Conservation (phyloP, 2,329 filamentous ascomycete genomes). For the Rhinocladiella similis region DNA sequence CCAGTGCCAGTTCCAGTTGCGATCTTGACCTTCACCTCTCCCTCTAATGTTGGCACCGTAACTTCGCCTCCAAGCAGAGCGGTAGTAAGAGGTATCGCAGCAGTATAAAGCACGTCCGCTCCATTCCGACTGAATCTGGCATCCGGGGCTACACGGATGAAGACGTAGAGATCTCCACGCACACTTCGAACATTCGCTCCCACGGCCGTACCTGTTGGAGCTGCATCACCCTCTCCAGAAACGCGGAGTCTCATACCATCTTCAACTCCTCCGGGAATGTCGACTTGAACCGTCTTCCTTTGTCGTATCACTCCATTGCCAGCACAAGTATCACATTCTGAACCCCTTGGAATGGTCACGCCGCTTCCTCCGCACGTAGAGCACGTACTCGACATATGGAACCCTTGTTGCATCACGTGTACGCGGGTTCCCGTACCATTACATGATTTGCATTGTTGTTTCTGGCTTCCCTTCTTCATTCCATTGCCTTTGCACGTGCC, state of each 20-base stretch:
- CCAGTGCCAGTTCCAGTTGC: conserved; percentile 89
- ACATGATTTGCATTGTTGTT: conserved; percentile 73
- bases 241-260: conserved; percentile 92
- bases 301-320: conserved; percentile 85
- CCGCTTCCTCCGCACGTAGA: conserved; percentile 77
- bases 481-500: conserved; percentile 81
- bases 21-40: conserved; percentile 86
- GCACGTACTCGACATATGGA: conserved; percentile 94
- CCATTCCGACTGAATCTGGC: conserved; percentile 84
- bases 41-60: conserved; percentile 84
- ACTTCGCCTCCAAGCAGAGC: conserved; percentile 90
- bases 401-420: conserved; percentile 86
- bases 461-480: conserved; percentile 75
- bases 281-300: conserved; percentile 77
- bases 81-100: conserved; percentile 86
- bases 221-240: conserved; percentile 82
- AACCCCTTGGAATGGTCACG: conserved; percentile 71
- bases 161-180: conserved; percentile 86
- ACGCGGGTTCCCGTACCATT: conserved; percentile 84
- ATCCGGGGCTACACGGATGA: conserved; percentile 85
- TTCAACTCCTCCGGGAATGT: conserved; percentile 93
- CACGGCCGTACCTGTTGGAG: conserved; percentile 69
- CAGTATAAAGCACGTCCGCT: conserved; percentile 89
- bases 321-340: conserved; percentile 75
- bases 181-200: conserved; percentile 64